Evolutionary conservation across 2,329 filamentous ascomycete genomes (phyloP), one percentile per base, ranked within the genome.

Genomic region (Diaporthe destruens): DNA sequence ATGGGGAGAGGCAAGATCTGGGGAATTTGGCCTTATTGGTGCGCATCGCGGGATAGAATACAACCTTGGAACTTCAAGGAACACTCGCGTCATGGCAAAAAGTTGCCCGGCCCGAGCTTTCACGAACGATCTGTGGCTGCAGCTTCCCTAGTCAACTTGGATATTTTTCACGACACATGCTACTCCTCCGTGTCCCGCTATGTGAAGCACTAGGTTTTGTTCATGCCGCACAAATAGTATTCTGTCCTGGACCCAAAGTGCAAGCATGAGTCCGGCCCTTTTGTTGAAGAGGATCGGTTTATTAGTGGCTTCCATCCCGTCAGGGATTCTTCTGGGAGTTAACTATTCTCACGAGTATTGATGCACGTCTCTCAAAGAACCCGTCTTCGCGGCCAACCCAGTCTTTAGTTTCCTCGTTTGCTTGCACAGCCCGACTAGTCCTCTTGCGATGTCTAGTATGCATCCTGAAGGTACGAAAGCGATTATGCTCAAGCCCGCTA

Each of bases 21-120:
- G 61, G 61, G 61, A 66, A 66, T 53, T 53, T 39, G 29, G 61
- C 61, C 61, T 66, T 12, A 66, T 66, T 66, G 61, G 61, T 66
- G 61, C 61, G 61, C 61, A 44, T 66, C 61, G 47, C 29, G 47
- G 47, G 53, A 39, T 39, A 66, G 61, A 66, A 53, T 66, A 44
- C 61, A 44, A 65, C 61, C 42, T 65, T n/a, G n/a, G n/a, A n/a
- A n/a, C n/a, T n/a, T 51, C 59, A 49, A 51, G 61, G 44, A 51
- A 65, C 32, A 18, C 11, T 29, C 61, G 44, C 61, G 47, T 66
- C 39, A 66, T 53, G 20, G 61, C 47, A 16, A 4, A 6, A 6
- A 16, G 12, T 42, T 18, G 5, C 39, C 61, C 61, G 61, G 61
- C 32, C 25, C n/a, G 61, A 49, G 47, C 47, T 66, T 32, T 29